Evolutionary conservation across 2,329 filamentous ascomycete genomes (phyloP), one percentile per base, ranked within the genome.

Genomic region (Apiospora saccharicola): DNA sequence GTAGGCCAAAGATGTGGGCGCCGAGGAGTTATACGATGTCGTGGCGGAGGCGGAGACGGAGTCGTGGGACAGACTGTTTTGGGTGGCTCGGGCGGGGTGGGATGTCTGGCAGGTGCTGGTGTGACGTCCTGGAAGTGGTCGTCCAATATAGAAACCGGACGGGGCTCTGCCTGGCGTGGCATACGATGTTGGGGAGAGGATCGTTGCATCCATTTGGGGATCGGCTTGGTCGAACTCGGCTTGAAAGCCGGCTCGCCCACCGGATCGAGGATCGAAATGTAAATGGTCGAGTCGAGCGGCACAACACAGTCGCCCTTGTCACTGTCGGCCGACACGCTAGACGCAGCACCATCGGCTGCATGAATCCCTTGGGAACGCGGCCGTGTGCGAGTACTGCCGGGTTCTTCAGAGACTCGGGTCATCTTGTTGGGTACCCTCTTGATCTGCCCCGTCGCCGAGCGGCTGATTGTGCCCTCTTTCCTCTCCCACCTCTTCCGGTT

Each of bases 221-320:
- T 83, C 1, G 87, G 86, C 73, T 90, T 90, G 14, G 86, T 82
- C 4, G 81, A 83, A 70, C 83, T 84, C 1, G 86, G 85, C 73
- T 80, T 82, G 76, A 89, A 90, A 2, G 85, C 81, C 4, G 81
- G 80, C 13, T 82, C 79, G 19, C 85, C 82, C 14, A 89, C 73
- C 0, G 88, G 88, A 73, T 90, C 84, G 41, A 80, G 79, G 5
- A 88, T 83, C 46, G 86, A 85, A 8, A 90, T 83, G 78, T 88
- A 90, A 7, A 89, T 84, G 1, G 81, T 79, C 3, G 81, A 81
- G 61, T 80, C 76, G 0, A 78, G 74, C 3, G 78, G 75, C 4
- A 78, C 75, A 14, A 75, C 41, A 67, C 76, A 79, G 19, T 78
- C 74, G 41, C 70, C 72, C 57, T 71, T 72, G 26, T 10, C 73